phyloP scores from a whole-genome alignment of 495 filamentous ascomycete genomes.

The Podospora fimiseda region DNA sequence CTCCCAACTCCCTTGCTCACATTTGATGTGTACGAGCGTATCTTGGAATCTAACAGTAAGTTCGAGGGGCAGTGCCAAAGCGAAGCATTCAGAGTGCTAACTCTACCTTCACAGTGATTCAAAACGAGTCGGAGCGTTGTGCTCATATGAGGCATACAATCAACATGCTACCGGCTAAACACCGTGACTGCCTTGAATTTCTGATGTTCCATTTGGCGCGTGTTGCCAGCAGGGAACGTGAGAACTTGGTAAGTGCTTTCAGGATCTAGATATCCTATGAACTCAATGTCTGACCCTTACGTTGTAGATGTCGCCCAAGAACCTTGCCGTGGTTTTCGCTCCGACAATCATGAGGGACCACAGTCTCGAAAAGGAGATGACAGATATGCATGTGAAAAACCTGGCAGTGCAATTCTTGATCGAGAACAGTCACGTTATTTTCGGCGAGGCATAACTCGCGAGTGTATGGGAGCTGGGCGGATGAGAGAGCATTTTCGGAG shows the following conservation, averaged over 20 bases:
- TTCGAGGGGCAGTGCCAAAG: slow-evolving; percentile 8
- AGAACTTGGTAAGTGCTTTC: slow-evolving; percentile 58
- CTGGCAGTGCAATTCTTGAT: slow-evolving; percentile 83
- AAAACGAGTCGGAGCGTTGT: slow-evolving; percentile 54
- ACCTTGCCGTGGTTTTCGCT: slow-evolving; percentile 94
- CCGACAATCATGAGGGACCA: slow-evolving; percentile 92
- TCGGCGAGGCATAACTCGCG: slow-evolving; percentile 36
- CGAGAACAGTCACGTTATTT: slow-evolving; percentile 76
- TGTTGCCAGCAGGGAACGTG: slow-evolving; percentile 71
- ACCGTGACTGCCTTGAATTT: slow-evolving; percentile 86
- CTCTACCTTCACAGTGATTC: slow-evolving; percentile 33
- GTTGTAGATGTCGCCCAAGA: slow-evolving; percentile 80
- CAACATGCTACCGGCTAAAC: slow-evolving; percentile 68
- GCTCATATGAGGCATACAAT: slow-evolving; percentile 62
- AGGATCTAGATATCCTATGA: neutral
- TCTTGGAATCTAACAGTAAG: slow-evolving; percentile 70
- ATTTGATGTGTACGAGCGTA: slow-evolving; percentile 81
- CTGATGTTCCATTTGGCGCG: slow-evolving; percentile 89
- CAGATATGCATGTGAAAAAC: slow-evolving; percentile 89
- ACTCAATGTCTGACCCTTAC: slow-evolving; percentile 13
- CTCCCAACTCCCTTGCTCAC: slow-evolving; percentile 88
- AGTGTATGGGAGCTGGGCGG: too few species aligned
- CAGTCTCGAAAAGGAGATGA: slow-evolving; percentile 88
- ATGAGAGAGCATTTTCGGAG: too few species aligned
- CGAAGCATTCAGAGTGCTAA: neutral